A percentile compares a stretch with the other conserved stretches of the same genome.
Conservation (phyloP, 495 filamentous ascomycete genomes). For the Daldinia childiae region DNA sequence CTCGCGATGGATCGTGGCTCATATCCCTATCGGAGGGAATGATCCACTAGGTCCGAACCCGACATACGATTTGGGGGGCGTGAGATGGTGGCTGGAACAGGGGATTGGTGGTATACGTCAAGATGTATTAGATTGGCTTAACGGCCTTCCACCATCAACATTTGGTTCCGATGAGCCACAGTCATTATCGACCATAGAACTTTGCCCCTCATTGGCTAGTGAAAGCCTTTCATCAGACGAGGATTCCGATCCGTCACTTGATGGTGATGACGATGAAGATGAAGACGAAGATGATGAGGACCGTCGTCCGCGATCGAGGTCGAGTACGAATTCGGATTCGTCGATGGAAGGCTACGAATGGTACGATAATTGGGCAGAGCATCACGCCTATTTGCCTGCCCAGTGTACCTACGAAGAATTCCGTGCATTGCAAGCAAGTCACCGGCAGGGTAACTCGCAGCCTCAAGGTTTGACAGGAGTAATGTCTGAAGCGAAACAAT, state of each 20-base stretch:
- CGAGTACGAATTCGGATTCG: neutral
- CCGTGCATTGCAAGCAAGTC: neutral
- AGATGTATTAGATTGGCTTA: neutral
- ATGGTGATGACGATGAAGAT: neutral
- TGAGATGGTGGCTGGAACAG: conserved; percentile 19
- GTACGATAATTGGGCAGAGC: neutral
- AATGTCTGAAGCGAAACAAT: neutral
- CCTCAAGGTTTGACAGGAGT: neutral
- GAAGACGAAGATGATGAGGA: neutral
- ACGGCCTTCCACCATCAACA: neutral
- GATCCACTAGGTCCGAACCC: conserved; percentile 14
- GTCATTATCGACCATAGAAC: neutral
- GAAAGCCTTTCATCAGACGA: neutral
- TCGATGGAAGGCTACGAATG: conserved; percentile 1
- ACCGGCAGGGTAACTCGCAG: neutral
- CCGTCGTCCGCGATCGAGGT: neutral
- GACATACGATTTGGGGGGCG: conserved; percentile 1
- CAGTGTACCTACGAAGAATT: neutral
- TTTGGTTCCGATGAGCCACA: neutral
- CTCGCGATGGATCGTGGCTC: conserved; percentile 12
- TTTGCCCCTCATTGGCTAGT: neutral
- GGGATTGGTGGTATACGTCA: conserved; percentile 1
- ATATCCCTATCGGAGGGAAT: neutral
- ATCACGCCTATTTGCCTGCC: neutral
- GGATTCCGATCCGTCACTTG: neutral